phyloP scores from a whole-genome alignment of 1,284 basidiomycete genomes.

The Cryptococcus amylolentus region DNA sequence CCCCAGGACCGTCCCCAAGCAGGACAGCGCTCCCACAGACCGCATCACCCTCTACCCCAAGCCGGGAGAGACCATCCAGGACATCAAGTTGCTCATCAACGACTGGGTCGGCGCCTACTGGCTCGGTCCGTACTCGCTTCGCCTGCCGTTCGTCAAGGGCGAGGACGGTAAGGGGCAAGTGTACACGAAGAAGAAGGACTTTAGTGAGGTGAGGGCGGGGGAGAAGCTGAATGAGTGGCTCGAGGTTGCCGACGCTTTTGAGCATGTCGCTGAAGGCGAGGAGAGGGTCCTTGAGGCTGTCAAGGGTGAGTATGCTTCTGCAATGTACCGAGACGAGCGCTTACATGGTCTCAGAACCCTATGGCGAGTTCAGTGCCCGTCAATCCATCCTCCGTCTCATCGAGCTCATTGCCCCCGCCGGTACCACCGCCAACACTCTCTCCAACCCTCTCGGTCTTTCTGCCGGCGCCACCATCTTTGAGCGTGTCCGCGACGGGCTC shows the following conservation, averaged over 20 bases:
- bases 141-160: slow-evolving; percentile 21
- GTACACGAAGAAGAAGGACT: slow-evolving; percentile 36
- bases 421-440: slow-evolving; percentile 45
- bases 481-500: slow-evolving; percentile 50
- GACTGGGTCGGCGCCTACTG: slow-evolving; percentile 51
- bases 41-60: slow-evolving; percentile 42
- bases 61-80: slow-evolving; percentile 48
- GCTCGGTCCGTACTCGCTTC: slow-evolving; percentile 50
- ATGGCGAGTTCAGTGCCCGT: slow-evolving; percentile 54
- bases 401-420: slow-evolving; percentile 52
- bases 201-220: slow-evolving; percentile 43
- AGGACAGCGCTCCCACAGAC: slow-evolving; percentile 25
- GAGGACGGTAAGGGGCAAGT: slow-evolving; percentile 17
- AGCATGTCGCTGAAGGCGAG: slow-evolving; percentile 31
- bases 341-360: slow-evolving; percentile 46
- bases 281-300: slow-evolving; percentile 47
- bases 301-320: slow-evolving; percentile 30
- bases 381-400: slow-evolving; percentile 53
- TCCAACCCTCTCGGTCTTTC: slow-evolving; percentile 50
- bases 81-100: slow-evolving; percentile 48
- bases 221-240: slow-evolving; percentile 50
- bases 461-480: slow-evolving; percentile 53
- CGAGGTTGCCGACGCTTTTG: slow-evolving; percentile 50
- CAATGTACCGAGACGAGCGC: no score
- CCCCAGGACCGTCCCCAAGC: slow-evolving; percentile 40